A percentile compares a stretch with the other conserved stretches of the same genome.
These are phyloP conservation scores for Scenedesmus sp. DNA, from an alignment of 163 green algal genomes.

Conservation along the genomic window DNA sequence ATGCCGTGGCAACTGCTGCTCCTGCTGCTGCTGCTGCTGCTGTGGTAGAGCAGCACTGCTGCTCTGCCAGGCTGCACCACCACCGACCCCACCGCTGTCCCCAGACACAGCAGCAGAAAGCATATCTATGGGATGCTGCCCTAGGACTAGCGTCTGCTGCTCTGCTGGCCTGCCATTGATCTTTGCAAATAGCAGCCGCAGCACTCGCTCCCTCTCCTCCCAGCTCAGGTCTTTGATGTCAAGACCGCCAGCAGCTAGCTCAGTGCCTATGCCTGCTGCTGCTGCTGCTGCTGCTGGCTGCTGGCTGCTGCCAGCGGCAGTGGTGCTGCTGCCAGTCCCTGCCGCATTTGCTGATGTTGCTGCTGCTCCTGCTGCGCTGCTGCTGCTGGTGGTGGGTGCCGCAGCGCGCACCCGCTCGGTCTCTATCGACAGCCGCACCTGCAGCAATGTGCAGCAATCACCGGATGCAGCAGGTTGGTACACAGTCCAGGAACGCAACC, in stretches of 20 bases:
- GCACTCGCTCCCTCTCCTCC: conserved; percentile 88
- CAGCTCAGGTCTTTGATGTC: conserved; percentile 85
- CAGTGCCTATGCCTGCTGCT: not conserved
- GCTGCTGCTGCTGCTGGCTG: not conserved
- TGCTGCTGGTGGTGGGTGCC: not conserved
- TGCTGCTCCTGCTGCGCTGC: conserved; percentile 19
- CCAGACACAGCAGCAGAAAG: not conserved
- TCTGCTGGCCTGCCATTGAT: conserved; percentile 78
- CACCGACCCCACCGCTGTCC: not conserved
- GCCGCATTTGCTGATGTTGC: not conserved
- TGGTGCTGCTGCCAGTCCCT: not conserved
- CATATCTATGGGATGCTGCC: not conserved
- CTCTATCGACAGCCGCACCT: conserved; percentile 39
- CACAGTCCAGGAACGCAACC: not conserved
- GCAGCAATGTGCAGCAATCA: not conserved
- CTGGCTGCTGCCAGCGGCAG: not conserved
- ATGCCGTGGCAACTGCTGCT: not conserved
- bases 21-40: not conserved
- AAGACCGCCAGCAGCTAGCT: conserved; percentile 30
- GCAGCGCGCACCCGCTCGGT: not conserved
- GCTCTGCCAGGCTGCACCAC: not conserved
- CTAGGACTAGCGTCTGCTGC: not conserved
- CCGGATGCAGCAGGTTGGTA: not conserved
- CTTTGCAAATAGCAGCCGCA: conserved; percentile 89
- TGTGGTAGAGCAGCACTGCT: not conserved